Percentiles rank a stretch among this genome's conserved stretches.
Conservation (phyloP, 305 asterid genomes). For the Solanum chacoense region DNA sequence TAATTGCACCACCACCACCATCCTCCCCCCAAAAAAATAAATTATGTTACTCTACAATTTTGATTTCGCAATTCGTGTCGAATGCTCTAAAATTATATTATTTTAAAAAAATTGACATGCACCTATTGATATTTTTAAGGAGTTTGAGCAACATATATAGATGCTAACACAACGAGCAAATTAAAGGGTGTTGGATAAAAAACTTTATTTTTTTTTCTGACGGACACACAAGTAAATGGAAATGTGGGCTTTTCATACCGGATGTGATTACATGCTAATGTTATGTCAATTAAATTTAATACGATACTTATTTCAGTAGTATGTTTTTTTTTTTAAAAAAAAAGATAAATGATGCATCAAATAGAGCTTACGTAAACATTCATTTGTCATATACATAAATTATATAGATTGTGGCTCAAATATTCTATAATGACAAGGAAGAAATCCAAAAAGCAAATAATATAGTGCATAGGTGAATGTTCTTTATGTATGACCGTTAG, state of each 20-base stretch:
- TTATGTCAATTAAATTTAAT: neutral
- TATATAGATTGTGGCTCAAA: neutral
- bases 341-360: neutral
- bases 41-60: neutral
- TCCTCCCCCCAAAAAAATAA: too few species aligned
- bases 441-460: neutral
- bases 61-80: fast-evolving
- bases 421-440: neutral
- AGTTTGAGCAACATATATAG: neutral
- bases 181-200: neutral
- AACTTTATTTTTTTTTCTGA: neutral
- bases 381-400: neutral
- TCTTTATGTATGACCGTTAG: neutral
- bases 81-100: too few species aligned
- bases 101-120: too few species aligned
- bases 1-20: fast-evolving
- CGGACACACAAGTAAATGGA: neutral
- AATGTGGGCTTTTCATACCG: conserved; percentile 14
- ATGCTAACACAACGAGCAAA: neutral
- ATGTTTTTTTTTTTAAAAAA: too few species aligned
- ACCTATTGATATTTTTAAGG: too few species aligned
- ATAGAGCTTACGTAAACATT: neutral
- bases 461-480: neutral
- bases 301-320: neutral
- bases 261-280: neutral